Evolutionary conservation across 306 rosid species (phyloP), one percentile per base, ranked within the genome.

Genomic region (Pachyrhizus erosus): DNA sequence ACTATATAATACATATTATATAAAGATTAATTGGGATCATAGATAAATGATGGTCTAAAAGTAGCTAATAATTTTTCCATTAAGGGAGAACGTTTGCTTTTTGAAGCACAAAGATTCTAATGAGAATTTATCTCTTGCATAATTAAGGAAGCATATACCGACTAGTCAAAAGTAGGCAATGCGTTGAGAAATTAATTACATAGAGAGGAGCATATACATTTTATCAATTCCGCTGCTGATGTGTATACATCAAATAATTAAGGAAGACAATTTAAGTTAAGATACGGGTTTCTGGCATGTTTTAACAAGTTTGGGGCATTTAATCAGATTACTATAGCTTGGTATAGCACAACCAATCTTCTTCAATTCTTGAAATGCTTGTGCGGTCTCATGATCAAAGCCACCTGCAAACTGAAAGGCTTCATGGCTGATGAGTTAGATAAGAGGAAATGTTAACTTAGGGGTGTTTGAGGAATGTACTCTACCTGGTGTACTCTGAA

Each of bases 391-490:
- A 4, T 82, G 67, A 84, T 96, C 92, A 79, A 96, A 96, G 29
- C 99, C 99, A 62, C 99, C 97, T 91, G 98, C 99, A 86, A 92
- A 93, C 98, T 96, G 96, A 73, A 89, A 17, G 1, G 58, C 68
- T 48, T 34, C 51, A 14, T 77, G 76, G 71, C 23, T 67, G 18
- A 82, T 82, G 79, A 81, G 79, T 33, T 34, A 18, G 46, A 24
- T 61, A 48, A 60, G 27, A 31, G 45, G 8, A 55, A 62, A 77
- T 40, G 10, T 55, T 46, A 24, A 49, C 18, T 42, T 31, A 0
- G 7, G 15, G 21, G 51, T 14, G 10, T 73, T 12, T 62, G 34
- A 82, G 79, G 70, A 75, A 37, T 58, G 43, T 29, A 76, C 11
- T 31, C 58, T 86, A 95, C 99, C 96, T 95, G 99, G 82, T 95